These are phyloP conservation scores for Wilhelminamyces savonicus DNA, from an alignment of 805 yeast genomes.

Conservation along the genomic window DNA sequence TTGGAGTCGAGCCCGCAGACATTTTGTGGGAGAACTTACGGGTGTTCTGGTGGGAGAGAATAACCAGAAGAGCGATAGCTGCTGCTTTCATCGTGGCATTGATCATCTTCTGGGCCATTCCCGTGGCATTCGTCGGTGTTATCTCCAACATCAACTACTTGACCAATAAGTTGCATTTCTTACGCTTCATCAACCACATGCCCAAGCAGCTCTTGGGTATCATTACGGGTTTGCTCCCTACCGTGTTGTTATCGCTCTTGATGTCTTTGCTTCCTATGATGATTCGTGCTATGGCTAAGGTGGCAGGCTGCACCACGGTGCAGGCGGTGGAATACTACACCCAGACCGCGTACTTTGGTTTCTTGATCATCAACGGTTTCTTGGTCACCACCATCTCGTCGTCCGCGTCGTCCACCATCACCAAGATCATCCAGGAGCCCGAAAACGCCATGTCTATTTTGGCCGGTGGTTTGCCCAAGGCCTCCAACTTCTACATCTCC, in stretches of 20 bases:
- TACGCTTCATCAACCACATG: constrained; percentile 50
- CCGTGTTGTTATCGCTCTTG: constrained; percentile 55
- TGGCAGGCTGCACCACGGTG: constrained; percentile 50
- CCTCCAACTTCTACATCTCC: constrained; percentile 68
- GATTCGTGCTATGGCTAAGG: constrained; percentile 55
- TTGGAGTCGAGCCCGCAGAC: constrained; percentile 60
- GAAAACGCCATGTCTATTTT: constrained; percentile 49
- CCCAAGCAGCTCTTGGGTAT: constrained; percentile 54
- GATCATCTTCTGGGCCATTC: constrained; percentile 66
- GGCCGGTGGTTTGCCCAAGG: constrained; percentile 64
- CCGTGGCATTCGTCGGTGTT: constrained; percentile 74
- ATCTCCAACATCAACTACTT: constrained; percentile 62
- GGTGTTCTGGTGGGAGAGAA: constrained; percentile 74
- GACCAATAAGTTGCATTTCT: constrained; percentile 44
- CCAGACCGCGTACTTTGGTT: constrained; percentile 63
- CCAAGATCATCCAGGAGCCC: constrained; percentile 56
- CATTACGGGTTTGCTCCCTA: constrained; percentile 64
- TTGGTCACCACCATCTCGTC: constrained; percentile 66
- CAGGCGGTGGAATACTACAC: constrained; percentile 59
- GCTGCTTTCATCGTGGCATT: constrained; percentile 48
- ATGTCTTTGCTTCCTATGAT: constrained; percentile 63
- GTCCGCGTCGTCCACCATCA: constrained; percentile 62
- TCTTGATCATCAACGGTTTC: constrained; percentile 67
- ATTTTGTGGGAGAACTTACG: constrained; percentile 70
- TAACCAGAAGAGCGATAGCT: constrained; percentile 49